Evolutionary conservation across 768 basidiomycete genomes (phyloP).

Genomic region (Russula earlei): DNA sequence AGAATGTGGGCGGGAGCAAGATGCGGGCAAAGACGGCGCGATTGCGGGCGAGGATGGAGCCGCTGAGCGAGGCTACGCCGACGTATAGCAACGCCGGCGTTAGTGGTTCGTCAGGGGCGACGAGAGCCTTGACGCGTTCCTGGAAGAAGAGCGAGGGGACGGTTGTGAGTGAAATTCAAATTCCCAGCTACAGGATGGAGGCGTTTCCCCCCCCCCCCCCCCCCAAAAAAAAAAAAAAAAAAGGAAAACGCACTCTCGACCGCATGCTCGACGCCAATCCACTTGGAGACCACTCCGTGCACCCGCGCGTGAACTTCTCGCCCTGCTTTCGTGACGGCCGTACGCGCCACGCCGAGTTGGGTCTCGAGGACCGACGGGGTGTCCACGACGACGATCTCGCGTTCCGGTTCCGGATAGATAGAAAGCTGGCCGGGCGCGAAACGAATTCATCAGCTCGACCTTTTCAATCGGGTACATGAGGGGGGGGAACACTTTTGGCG

Average conservation of each 20-base stretch:
- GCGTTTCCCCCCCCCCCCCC: too few species aligned
- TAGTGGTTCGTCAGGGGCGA: slow-evolving; percentile 71
- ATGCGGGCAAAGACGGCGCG: slow-evolving; percentile 60
- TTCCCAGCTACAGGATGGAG: too few species aligned
- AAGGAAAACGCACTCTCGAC: slow-evolving; percentile 61
- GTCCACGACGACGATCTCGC: slow-evolving; percentile 64
- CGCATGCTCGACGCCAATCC: slow-evolving; percentile 79
- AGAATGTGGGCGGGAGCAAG: slow-evolving; percentile 65
- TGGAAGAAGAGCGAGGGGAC: neutral
- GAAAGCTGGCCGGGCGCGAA: slow-evolving; percentile 49
- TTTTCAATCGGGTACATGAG: neutral
- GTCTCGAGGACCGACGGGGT: slow-evolving; percentile 65
- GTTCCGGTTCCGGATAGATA: slow-evolving; percentile 62
- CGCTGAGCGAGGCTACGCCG: slow-evolving; percentile 79
- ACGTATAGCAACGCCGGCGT: slow-evolving; percentile 89
- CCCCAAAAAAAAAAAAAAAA: too few species aligned
- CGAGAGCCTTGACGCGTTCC: slow-evolving; percentile 78
- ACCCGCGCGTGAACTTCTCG: slow-evolving; percentile 52
- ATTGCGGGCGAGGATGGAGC: slow-evolving; percentile 78
- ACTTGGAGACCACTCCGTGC: slow-evolving; percentile 63
- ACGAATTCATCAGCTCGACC: neutral
- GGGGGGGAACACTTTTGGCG: neutral
- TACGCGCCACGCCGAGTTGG: slow-evolving; percentile 63
- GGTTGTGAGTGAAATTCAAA: too few species aligned
- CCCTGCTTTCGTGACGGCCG: slow-evolving; percentile 47